phyloP scores from a whole-genome alignment of 345 rosid species.

The Gossypium raimondii region DNA sequence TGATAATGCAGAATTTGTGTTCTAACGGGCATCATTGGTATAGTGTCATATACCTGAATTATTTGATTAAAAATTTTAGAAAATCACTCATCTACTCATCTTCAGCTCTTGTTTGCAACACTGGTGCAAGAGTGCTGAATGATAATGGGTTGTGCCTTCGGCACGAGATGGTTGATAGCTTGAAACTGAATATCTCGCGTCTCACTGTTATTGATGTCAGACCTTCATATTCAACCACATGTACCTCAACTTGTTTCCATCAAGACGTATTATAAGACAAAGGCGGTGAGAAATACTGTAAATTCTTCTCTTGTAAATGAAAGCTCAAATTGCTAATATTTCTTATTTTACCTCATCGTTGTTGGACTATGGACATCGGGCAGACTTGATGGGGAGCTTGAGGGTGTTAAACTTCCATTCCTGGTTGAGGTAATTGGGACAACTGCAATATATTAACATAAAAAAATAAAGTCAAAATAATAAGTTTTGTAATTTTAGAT shows the following conservation, averaged over 20 bases:
- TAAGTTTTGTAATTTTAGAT: neutral
- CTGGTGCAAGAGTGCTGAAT: too few relatives aligned
- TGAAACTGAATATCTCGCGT: conserved; percentile 32
- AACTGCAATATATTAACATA: neutral
- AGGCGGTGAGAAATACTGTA: neutral
- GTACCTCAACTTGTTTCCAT: too few relatives aligned
- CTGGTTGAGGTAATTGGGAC: conserved; percentile 24
- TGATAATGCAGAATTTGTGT: too few relatives aligned
- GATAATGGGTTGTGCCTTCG: too few relatives aligned
- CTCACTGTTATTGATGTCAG: conserved; percentile 30
- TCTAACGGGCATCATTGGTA: neutral
- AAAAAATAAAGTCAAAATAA: neutral
- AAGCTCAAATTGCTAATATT: neutral
- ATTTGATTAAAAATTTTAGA: too few relatives aligned
- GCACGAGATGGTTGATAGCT: conserved; percentile 10
- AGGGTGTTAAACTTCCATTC: conserved; percentile 11
- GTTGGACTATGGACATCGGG: conserved; percentile 23
- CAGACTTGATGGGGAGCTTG: conserved; percentile 12
- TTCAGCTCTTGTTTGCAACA: neutral
- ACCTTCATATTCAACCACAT: conserved; percentile 20
- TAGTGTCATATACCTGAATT: neutral
- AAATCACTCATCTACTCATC: neutral
- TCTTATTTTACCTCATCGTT: conserved; percentile 12
- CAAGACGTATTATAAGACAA: too few relatives aligned
- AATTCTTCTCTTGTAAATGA: neutral